Evolutionary conservation across 1,284 basidiomycete genomes (phyloP).

Genomic region (Puccinia horiana): DNA sequence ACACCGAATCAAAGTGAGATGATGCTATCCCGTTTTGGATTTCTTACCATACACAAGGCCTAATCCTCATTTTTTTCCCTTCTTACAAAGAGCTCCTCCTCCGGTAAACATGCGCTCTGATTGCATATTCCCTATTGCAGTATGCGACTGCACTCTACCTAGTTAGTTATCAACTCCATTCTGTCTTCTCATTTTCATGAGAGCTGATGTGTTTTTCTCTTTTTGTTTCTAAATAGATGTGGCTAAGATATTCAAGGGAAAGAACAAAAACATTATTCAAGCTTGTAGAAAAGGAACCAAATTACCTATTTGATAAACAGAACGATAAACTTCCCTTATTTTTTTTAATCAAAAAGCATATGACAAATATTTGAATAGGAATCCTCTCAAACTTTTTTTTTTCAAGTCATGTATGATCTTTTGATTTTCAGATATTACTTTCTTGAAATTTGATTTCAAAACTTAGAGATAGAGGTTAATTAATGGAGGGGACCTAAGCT

Average conservation of each 20-base stretch:
- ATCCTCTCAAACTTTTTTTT: too few species aligned
- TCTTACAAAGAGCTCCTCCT: conserved; percentile 34
- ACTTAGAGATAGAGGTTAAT: too few species aligned
- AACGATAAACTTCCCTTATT: too few species aligned
- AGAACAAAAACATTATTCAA: not conserved
- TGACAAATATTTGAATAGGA: too few species aligned
- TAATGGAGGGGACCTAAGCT: too few species aligned
- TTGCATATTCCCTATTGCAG: conserved; percentile 31
- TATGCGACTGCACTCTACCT: conserved; percentile 43
- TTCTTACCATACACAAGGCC: not conserved
- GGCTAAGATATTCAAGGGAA: not conserved
- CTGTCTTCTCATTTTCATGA: not conserved
- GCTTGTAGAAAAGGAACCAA: not conserved
- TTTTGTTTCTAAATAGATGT: not conserved
- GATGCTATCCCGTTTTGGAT: not conserved
- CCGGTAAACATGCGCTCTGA: conserved; percentile 36
- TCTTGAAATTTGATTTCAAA: too few species aligned
- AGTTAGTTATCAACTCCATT: not conserved
- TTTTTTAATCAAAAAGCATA: too few species aligned
- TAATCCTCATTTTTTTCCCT: not conserved
- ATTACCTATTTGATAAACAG: not conserved
- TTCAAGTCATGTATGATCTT: too few species aligned
- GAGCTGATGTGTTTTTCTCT: not conserved
- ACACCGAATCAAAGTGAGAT: conserved; percentile 37
- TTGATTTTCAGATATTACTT: too few species aligned